Conservation (phyloP, 2,329 filamentous ascomycete species). For the Cercospora sp. region DNA sequence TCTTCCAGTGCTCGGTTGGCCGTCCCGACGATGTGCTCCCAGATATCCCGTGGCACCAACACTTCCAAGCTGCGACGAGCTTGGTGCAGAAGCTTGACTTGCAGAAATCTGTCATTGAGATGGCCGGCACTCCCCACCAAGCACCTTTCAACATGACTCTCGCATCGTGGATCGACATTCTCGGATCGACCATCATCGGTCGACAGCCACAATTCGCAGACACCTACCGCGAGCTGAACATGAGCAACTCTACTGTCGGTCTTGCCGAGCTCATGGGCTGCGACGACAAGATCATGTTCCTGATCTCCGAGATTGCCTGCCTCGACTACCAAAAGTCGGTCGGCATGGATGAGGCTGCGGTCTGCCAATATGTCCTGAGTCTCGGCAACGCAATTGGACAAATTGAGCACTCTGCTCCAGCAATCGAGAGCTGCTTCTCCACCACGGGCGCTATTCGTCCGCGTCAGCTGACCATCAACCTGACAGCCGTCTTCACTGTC, state of each 20-base stretch:
- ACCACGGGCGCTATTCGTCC: constrained; percentile 73
- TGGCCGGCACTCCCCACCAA: constrained; percentile 48
- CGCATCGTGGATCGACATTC: constrained; percentile 93
- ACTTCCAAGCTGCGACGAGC: constrained; percentile 87
- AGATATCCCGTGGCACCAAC: constrained; percentile 95
- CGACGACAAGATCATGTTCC: constrained; percentile 94
- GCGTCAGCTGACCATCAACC: constrained; percentile 81
- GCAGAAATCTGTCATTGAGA: constrained; percentile 61
- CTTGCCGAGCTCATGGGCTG: constrained; percentile 95
- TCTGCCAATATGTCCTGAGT: constrained; percentile 87
- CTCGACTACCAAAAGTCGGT: constrained; percentile 83
- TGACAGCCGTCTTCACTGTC: constrained; percentile 86
- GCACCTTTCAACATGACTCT: constrained; percentile 94
- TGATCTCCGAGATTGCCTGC: constrained; percentile 96
- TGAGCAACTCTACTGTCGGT: constrained; percentile 65
- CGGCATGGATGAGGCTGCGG: constrained; percentile 78
- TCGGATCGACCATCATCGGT: constrained; percentile 89
- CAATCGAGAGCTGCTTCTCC: constrained; percentile 54
- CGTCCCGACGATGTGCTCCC: constrained; percentile 79
- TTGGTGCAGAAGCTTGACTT: constrained; percentile 84
- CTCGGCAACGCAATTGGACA: constrained; percentile 82
- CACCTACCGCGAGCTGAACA: constrained; percentile 92
- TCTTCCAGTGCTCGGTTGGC: constrained; percentile 91
- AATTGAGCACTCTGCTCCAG: constrained; percentile 61
- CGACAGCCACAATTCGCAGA: constrained; percentile 85